These are phyloP conservation scores for Inga laurina DNA, from an alignment of 306 rosid genomes.

Conservation along the genomic window DNA sequence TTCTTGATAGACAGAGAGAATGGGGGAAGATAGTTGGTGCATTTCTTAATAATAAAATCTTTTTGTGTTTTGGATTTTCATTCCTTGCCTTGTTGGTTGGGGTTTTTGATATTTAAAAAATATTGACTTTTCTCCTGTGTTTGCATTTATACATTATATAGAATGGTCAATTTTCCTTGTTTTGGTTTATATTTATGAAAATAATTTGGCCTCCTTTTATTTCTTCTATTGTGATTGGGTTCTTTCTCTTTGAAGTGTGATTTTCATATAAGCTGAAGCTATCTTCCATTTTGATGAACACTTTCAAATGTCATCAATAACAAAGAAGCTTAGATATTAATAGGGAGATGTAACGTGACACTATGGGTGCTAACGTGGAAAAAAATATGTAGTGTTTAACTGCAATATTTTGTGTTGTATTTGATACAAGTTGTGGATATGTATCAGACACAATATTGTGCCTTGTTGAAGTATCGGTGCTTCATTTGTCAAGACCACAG, in stretches of 20 bases:
- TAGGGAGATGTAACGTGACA: background rate
- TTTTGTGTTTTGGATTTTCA: constrained; percentile 9
- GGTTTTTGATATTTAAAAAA: background rate
- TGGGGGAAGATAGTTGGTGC: constrained; percentile 14
- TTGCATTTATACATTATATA: constrained; percentile 11
- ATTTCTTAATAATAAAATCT: constrained; percentile 12
- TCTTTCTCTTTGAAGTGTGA: constrained; percentile 7
- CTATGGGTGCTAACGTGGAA: background rate
- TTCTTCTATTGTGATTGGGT: constrained; percentile 26
- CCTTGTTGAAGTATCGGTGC: background rate
- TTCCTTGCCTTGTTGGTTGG: background rate
- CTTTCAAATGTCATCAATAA: constrained; percentile 6
- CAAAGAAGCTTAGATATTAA: background rate
- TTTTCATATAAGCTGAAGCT: constrained; percentile 21
- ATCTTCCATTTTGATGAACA: constrained; percentile 14
- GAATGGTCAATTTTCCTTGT: constrained; percentile 24
- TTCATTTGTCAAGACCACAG: constrained; percentile 21
- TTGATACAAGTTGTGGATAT: background rate
- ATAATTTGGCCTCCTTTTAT: constrained; percentile 3
- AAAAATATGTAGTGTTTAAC: background rate
- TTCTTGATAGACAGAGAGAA: constrained; percentile 23
- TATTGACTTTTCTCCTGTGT: constrained; percentile 16
- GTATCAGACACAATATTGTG: background rate
- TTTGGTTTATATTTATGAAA: constrained; percentile 19
- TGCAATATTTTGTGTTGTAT: background rate